phyloP scores from a whole-genome alignment of 2,329 filamentous ascomycete species.

The Arthrobotrys sinensis region DNA sequence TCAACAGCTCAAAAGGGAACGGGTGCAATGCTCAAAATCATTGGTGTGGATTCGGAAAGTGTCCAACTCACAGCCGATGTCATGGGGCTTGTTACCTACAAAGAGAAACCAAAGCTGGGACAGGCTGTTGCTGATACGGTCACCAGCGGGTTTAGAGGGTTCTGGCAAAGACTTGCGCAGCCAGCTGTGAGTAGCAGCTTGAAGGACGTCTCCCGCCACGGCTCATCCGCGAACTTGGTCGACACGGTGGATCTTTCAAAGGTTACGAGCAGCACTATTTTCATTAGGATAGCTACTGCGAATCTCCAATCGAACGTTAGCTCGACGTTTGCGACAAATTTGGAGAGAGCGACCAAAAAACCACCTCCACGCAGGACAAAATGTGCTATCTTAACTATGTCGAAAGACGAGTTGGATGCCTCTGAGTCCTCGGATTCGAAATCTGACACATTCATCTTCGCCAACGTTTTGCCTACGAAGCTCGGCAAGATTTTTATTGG shows the following conservation, averaged over 20 bases:
- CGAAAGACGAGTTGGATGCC: constrained; percentile 83
- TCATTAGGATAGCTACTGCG: constrained; percentile 88
- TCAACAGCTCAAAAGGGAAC: constrained; percentile 55
- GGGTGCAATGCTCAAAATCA: constrained; percentile 84
- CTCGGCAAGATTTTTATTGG: constrained; percentile 96
- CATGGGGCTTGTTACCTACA: constrained; percentile 76
- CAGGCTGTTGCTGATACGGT: constrained; percentile 58
- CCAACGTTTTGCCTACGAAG: constrained; percentile 89
- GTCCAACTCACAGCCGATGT: constrained; percentile 92
- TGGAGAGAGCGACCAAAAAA: constrained; percentile 97
- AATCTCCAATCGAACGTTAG: constrained; percentile 82
- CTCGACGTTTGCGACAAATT: constrained; percentile 81
- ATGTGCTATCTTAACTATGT: constrained; percentile 89
- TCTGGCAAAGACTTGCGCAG: constrained; percentile 53
- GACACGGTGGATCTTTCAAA: constrained; percentile 55
- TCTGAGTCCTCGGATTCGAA: constrained; percentile 76
- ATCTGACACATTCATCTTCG: constrained; percentile 75
- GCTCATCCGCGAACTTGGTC: constrained; percentile 40
- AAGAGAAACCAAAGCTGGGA: constrained; percentile 56
- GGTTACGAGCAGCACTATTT: constrained; percentile 80
- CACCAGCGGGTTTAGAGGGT: constrained; percentile 50
- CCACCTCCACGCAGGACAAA: constrained; percentile 90
- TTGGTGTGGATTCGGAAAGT: constrained; percentile 84
- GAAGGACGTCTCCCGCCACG: constrained; percentile 48
- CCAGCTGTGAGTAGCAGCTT: constrained; percentile 25